Conservation (phyloP, 2,329 filamentous ascomycete genomes). For the Beauveria australis region DNA sequence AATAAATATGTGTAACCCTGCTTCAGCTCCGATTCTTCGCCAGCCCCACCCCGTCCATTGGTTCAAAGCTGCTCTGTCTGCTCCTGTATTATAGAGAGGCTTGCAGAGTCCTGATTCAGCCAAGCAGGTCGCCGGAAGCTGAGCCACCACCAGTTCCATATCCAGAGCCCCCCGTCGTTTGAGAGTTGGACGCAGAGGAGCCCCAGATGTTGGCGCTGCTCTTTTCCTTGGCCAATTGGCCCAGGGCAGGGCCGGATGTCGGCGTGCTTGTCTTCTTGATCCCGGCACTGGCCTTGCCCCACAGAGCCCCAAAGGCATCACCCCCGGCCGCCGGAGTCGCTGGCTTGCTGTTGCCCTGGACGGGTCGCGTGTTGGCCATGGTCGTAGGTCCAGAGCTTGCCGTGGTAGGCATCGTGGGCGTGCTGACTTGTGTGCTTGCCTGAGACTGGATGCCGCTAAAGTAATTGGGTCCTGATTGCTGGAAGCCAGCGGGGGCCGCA, state of each 20-base stretch:
- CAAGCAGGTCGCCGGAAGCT: slow-evolving; percentile 41
- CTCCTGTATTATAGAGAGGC: background rate
- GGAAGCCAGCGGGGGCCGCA: slow-evolving; percentile 56
- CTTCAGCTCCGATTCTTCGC: background rate
- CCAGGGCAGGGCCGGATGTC: slow-evolving; percentile 66
- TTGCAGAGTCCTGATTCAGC: slow-evolving; percentile 20
- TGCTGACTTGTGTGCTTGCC: slow-evolving; percentile 13
- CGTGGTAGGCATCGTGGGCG: slow-evolving; percentile 20
- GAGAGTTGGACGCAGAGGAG: slow-evolving; percentile 38
- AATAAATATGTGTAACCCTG: background rate
- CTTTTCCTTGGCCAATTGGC: slow-evolving; percentile 96
- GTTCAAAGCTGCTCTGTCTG: background rate
- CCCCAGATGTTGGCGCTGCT: slow-evolving; percentile 93
- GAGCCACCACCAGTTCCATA: slow-evolving; percentile 25
- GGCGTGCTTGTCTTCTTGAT: slow-evolving; percentile 64
- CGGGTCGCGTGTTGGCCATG: slow-evolving; percentile 40
- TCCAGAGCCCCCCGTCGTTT: slow-evolving; percentile 10
- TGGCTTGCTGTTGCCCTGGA: slow-evolving; percentile 43
- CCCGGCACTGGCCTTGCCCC: slow-evolving; percentile 65
- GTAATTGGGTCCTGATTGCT: slow-evolving; percentile 82
- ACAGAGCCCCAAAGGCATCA: slow-evolving; percentile 85
- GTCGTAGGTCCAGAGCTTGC: slow-evolving; percentile 28
- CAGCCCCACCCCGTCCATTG: background rate
- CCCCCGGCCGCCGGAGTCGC: slow-evolving; percentile 50
- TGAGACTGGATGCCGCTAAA: slow-evolving; percentile 68